Base-by-base conservation (phyloP, 306 rosid species). In the Citrullus amarus region DNA sequence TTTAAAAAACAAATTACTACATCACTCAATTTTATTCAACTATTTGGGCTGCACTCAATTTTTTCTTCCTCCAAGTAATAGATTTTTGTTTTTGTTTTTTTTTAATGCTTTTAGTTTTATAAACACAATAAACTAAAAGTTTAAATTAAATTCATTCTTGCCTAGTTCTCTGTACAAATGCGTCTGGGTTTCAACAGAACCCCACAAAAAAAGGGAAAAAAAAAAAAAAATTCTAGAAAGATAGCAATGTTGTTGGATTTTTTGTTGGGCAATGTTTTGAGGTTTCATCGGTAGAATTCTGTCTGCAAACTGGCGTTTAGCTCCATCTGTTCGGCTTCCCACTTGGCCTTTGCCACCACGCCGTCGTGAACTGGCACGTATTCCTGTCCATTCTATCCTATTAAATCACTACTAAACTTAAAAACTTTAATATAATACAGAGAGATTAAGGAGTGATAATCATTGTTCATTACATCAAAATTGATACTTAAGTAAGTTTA, bases 271-370 rank as follows among this genome's bases (percentile, higher is more conserved):
- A 56, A 3, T 22, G 9, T 28, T 61, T 30, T 30, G 41, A 62
- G 44, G 8, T 66, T 66, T 69, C 55, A 70, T 6, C 82, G 82
- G 71, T 46, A 76, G 63, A 78, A 34, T 78, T 73, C 77, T 2
- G 41, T 78, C 51, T 82, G 82, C 63, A 72, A 51, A 82, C 36
- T 48, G n/a, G 77, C 79, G 34, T 82, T 73, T 4, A 72, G 60
- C 62, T 82, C 82, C 82, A 79, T 34, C 38, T 78, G 79, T 56
- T 72, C 85, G 5, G 43, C 82, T 76, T 82, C 82, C 85, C 85
- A 82, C 41, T 82, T 78, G 54, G 76, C 79, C 76, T 82, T 62
- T 3, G 82, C n/a, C 25, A 82, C 56, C 9, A 54, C 54, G 17
- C 82, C 76, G 12, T 82, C 69, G 9, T 79, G 85, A 15, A 54